Conservation (phyloP, 768 basidiomycete genomes). For the Termitomyces sp. region DNA sequence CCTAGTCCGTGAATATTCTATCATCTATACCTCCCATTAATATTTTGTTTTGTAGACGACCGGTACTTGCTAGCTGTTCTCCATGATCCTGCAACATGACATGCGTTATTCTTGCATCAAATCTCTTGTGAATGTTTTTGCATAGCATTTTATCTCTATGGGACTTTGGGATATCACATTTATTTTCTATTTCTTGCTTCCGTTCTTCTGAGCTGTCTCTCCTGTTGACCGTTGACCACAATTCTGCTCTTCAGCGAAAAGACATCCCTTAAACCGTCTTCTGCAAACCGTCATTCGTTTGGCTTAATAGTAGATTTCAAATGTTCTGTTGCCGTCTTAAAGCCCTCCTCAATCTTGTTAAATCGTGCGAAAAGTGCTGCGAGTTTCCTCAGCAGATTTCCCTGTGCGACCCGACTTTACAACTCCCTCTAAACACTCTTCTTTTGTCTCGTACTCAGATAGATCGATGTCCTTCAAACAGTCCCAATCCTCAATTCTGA, state of each 20-base stretch:
- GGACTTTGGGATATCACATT: slow-evolving; percentile 6
- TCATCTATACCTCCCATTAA: background rate
- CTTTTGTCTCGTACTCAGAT: background rate
- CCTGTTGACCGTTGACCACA: background rate
- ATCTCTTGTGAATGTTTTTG: background rate
- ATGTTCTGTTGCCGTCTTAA: background rate
- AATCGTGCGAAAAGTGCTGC: background rate
- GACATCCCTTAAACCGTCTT: background rate
- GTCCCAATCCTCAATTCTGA: background rate
- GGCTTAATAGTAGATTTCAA: background rate
- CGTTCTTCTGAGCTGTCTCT: too few relatives aligned
- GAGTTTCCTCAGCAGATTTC: background rate
- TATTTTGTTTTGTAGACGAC: slow-evolving; percentile 44
- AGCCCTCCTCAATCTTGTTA: background rate
- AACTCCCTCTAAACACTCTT: background rate
- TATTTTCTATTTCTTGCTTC: background rate
- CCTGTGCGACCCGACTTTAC: background rate
- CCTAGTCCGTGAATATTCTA: slow-evolving; percentile 54
- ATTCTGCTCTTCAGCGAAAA: background rate
- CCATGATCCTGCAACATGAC: slow-evolving; percentile 60
- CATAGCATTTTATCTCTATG: slow-evolving; percentile 4
- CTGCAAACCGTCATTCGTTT: background rate
- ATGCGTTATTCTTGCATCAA: background rate
- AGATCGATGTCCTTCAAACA: background rate
- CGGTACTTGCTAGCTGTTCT: slow-evolving; percentile 79